Evolutionary conservation across 108 stramenopile genomes (phyloP).

Genomic region (Epipyxis sp.): DNA sequence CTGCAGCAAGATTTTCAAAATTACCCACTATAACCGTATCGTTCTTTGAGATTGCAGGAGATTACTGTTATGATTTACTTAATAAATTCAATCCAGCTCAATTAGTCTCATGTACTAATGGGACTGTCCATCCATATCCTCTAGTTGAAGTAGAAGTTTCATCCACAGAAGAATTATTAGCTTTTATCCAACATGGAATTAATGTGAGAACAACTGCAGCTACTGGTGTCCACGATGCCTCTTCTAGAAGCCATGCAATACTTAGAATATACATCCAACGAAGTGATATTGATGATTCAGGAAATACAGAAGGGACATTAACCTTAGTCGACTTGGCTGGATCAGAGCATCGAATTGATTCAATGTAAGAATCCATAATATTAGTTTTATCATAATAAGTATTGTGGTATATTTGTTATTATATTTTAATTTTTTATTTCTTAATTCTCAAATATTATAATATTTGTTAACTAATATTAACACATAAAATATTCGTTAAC

Average conservation of each 20-base stretch:
- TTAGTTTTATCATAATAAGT: not conserved
- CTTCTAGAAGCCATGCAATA: slow-evolving; percentile 26
- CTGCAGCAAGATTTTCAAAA: not conserved
- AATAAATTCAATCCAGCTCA: slow-evolving; percentile 21
- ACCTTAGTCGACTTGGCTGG: slow-evolving; percentile 44
- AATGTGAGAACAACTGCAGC: slow-evolving; percentile 27
- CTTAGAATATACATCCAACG: slow-evolving; percentile 16
- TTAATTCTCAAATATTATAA: too few species aligned
- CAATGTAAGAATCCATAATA: slow-evolving; percentile 20
- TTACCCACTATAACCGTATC: slow-evolving; percentile 3
- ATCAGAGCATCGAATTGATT: slow-evolving; percentile 44
- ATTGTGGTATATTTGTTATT: too few species aligned
- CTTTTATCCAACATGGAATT: slow-evolving; percentile 30
- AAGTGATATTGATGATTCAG: not conserved
- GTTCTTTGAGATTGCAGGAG: slow-evolving; percentile 28
- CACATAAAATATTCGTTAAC: too few species aligned
- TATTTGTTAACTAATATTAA: too few species aligned
- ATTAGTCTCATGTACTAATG: not conserved
- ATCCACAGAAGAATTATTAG: slow-evolving; percentile 20
- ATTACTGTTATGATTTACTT: not conserved
- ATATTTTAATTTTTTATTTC: too few species aligned
- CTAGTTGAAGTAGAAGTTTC: slow-evolving; percentile 9
- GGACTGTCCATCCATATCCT: slow-evolving; percentile 24
- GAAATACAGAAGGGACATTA: slow-evolving; percentile 8
- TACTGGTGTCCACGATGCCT: slow-evolving; percentile 31